Evolutionary conservation across 2,329 filamentous ascomycete genomes (phyloP).

Genomic region (Penicillium sp.): DNA sequence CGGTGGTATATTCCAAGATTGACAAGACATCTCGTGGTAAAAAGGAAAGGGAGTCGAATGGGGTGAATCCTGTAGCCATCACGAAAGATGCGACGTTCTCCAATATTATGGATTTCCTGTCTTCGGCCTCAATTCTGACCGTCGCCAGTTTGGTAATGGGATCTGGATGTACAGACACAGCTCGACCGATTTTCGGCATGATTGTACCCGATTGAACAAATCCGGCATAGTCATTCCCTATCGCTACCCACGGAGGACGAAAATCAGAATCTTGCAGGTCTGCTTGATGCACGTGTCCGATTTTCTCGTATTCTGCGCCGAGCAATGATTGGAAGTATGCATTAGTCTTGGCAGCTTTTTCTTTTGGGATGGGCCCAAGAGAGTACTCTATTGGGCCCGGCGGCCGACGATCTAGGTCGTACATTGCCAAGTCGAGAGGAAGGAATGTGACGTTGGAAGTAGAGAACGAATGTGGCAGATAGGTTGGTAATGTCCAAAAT

Average conservation of each 20-base stretch:
- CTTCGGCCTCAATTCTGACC: constrained; percentile 42
- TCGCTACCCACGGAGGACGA: constrained; percentile 67
- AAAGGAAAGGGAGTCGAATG: constrained; percentile 66
- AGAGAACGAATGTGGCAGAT: constrained; percentile 41
- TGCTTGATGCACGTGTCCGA: constrained; percentile 40
- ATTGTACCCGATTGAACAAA: constrained; percentile 72
- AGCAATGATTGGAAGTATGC: constrained; percentile 49
- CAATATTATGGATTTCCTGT: constrained; percentile 50
- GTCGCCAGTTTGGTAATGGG: constrained; percentile 9
- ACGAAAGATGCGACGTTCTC: constrained; percentile 68
- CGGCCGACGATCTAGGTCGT: constrained; percentile 68
- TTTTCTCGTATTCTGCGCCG: constrained; percentile 50
- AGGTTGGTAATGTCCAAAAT: constrained; percentile 70
- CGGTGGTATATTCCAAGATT: constrained; percentile 61
- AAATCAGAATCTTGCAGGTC: constrained; percentile 45
- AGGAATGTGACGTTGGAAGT: constrained; percentile 58
- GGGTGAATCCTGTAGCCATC: constrained; percentile 75
- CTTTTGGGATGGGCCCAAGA: constrained; percentile 66
- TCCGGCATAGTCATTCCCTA: constrained; percentile 73
- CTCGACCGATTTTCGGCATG: constrained; percentile 52
- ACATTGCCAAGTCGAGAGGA: constrained; percentile 73
- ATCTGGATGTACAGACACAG: constrained; percentile 16
- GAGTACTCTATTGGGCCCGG: constrained; percentile 62
- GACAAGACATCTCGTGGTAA: constrained; percentile 62
- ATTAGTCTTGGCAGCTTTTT: constrained; percentile 61